Base-by-base conservation (phyloP, 208 protist genomes). In the Leishmania mexicana region DNA sequence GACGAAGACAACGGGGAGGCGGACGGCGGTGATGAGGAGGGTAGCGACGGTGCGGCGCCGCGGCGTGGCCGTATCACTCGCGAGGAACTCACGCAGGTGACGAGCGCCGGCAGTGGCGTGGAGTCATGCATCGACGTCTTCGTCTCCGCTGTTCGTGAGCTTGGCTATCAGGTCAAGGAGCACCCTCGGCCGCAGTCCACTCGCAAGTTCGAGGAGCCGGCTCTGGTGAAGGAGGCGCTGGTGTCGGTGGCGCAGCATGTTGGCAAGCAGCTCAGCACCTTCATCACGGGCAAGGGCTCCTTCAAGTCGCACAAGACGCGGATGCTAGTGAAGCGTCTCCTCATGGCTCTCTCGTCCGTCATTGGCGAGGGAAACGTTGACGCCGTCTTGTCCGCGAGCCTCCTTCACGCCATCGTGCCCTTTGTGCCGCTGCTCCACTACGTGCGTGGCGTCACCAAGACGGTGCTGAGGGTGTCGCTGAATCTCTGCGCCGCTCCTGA, bases 401-500 rank as follows among this genome's bases (percentile, higher is more conserved):
- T 98, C 40, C 86, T 96, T 73, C 92, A 97, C 62, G 84, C 93
- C 28, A 70, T 96, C n/a, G 89, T 88, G 24, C 88, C 92, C 3
- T 97, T 97, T 88, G 94, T 98, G 75, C 94, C 93, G 28, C 79
- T 97, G 57, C 84, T 98, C n/a, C 94, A 98, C 89, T 96, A 94
- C 84, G 86, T 97, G 60, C 93, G 94, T 72, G 95, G 94, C 40
- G 86, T 95, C 45, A 97, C 95, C 24, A 93, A 93, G 82, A 76
- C 86, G 31, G 92, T 96, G 58, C 90, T 98, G 35, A 91, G 90
- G 79, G 88, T 89, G 6, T 79, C 92, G 1, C 87, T 98, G 68
- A 78, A 80, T 65, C 91, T 97, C 38, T 96, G 93, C 85, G 88
- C 89, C 54, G 88, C 88, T 1, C 24, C 87, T 40, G 94, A 98